phyloP scores from a whole-genome alignment of 805 yeast genomes.

The Priceomyces carsonii region DNA sequence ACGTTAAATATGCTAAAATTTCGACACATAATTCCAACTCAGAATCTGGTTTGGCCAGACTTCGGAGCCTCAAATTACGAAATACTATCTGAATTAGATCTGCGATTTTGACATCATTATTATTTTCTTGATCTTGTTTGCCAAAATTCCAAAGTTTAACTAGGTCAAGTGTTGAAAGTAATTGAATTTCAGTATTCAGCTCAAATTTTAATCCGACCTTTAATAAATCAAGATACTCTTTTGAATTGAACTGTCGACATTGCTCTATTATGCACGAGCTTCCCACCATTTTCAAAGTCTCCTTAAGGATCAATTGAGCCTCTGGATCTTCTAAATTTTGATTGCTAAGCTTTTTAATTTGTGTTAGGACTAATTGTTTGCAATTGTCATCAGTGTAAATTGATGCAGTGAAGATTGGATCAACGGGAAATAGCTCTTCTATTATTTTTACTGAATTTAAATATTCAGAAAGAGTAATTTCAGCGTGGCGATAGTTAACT shows the following conservation, averaged over 20 bases:
- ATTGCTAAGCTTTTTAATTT: constrained; percentile 11
- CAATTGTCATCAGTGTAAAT: constrained; percentile 22
- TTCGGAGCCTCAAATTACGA: too few relatives aligned
- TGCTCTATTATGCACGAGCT: constrained; percentile 51
- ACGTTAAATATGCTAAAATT: constrained; percentile 51
- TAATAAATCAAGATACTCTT: constrained; percentile 43
- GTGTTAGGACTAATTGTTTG: constrained; percentile 14
- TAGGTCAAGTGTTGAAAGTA: constrained; percentile 46
- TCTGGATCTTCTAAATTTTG: constrained; percentile 8
- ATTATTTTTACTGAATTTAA: constrained; percentile 21
- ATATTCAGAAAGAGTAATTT: constrained; percentile 12
- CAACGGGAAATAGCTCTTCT: constrained; percentile 27
- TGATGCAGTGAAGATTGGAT: constrained; percentile 22
- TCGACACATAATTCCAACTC: constrained; percentile 38
- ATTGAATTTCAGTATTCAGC: constrained; percentile 17
- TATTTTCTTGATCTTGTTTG: constrained; percentile 25
- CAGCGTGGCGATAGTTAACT: constrained; percentile 10
- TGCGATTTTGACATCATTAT: constrained; percentile 7
- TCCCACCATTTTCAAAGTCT: constrained; percentile 21
- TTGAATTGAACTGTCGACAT: constrained; percentile 48
- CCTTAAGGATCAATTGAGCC: constrained; percentile 8
- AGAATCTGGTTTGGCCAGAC: too few relatives aligned
- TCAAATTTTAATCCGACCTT: constrained; percentile 30
- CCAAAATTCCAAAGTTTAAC: constrained; percentile 59
- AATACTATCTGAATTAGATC: constrained; percentile 12